Conservation (phyloP, 345 rosid genomes). For the Schrenkiella parvula region DNA sequence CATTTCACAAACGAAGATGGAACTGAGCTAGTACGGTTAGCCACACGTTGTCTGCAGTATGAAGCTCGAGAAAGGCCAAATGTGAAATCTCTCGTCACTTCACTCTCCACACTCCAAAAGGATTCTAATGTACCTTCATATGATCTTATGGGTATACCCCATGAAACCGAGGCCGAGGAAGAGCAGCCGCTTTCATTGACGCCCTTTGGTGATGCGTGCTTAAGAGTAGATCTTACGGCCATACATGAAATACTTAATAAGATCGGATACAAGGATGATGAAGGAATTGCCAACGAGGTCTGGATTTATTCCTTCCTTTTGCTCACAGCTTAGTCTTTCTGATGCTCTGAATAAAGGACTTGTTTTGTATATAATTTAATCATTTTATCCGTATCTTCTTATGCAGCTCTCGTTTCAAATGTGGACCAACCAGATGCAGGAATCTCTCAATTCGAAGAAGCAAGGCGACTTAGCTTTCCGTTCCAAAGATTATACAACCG, state of each 20-base stretch:
- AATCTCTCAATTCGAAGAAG: slow-evolving; percentile 85
- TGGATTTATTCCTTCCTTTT: neutral
- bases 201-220: slow-evolving; percentile 85
- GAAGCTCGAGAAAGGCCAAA: slow-evolving; percentile 99
- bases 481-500: slow-evolving; percentile 69
- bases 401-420: slow-evolving; percentile 89
- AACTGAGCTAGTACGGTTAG: slow-evolving; percentile 78
- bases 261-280: slow-evolving; percentile 93
- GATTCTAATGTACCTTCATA: slow-evolving; percentile 71
- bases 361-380: neutral
- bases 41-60: slow-evolving; percentile 90
- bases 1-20: slow-evolving; percentile 93
- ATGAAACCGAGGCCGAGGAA: slow-evolving; percentile 44
- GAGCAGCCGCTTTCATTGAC: slow-evolving; percentile 50
- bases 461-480: slow-evolving; percentile 86
- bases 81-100: slow-evolving; percentile 70
- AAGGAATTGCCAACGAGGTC: slow-evolving; percentile 95
- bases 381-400: neutral
- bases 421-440: slow-evolving; percentile 99
- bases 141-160: slow-evolving; percentile 68
- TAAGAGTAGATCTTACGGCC: slow-evolving; percentile 86
- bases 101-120: slow-evolving; percentile 76
- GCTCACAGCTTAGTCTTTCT: neutral
- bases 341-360: neutral
- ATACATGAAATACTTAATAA: slow-evolving; percentile 82